phyloP scores from a whole-genome alignment of 305 asterid species.

The Solanum hybrid region DNA sequence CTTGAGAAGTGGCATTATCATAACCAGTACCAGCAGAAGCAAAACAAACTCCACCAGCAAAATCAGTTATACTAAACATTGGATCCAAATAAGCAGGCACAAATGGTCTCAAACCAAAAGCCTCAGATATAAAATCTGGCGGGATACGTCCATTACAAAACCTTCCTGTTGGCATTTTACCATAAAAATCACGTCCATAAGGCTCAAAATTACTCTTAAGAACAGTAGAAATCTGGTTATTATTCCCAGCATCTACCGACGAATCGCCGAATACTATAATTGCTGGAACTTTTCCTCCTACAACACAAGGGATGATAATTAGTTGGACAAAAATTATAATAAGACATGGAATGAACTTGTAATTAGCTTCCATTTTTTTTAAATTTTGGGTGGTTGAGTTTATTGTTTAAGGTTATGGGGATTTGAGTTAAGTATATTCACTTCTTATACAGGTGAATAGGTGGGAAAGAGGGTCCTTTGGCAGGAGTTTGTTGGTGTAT shows the following conservation, averaged over 20 bases:
- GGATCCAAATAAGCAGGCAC: conserved; percentile 93
- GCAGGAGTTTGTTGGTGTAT: conserved; percentile 2
- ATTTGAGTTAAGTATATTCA: background rate
- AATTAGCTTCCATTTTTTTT: background rate
- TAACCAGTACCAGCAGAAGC: conserved; percentile 94
- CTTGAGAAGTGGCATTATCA: conserved; percentile 64
- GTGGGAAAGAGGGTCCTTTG: conserved; percentile 1
- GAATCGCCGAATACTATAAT: conserved; percentile 92
- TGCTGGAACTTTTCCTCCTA: conserved; percentile 52
- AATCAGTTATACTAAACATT: conserved; percentile 48
- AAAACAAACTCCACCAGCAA: conserved; percentile 71
- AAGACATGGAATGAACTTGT: background rate
- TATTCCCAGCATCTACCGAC: conserved; percentile 90
- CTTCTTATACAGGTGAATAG: background rate
- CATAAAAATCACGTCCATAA: conserved; percentile 58
- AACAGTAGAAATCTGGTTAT: conserved; percentile 59
- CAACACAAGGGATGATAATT: background rate
- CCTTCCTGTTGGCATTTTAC: conserved; percentile 53
- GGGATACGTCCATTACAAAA: conserved; percentile 64
- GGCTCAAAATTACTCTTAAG: conserved; percentile 69
- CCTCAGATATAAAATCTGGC: conserved; percentile 63
- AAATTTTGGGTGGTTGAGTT: background rate
- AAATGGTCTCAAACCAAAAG: conserved; percentile 61
- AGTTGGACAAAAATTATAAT: background rate
- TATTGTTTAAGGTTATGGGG: background rate